A percentile compares a stretch with the other conserved stretches of the same genome.
Evolutionary conservation across 2,329 filamentous ascomycete species (phyloP).

Genomic region (Bipolaris oryzae): DNA sequence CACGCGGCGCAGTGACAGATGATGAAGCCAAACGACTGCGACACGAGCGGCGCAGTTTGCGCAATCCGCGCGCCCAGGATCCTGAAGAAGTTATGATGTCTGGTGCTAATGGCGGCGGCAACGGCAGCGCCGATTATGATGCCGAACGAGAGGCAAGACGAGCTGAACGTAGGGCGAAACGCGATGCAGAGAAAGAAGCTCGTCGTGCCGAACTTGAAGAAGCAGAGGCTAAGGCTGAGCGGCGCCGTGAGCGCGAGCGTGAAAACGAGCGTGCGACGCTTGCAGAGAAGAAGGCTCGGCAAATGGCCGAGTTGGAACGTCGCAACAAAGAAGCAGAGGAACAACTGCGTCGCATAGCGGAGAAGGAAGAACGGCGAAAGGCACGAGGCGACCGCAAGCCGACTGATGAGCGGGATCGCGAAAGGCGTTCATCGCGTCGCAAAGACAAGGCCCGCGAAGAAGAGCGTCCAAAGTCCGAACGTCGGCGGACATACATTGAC

Average conservation of each 20-base stretch:
- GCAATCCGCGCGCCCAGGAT: constrained; percentile 31
- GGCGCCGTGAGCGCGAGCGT: constrained; percentile 47
- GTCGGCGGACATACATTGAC: constrained; percentile 45
- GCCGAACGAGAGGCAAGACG: constrained; percentile 47
- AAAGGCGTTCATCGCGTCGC: constrained; percentile 44
- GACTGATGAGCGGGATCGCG: constrained; percentile 41
- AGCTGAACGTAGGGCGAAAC: constrained; percentile 42
- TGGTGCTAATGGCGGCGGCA: constrained; percentile 31
- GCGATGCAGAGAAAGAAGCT: constrained; percentile 45
- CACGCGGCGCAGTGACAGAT: constrained; percentile 42
- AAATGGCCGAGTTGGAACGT: constrained; percentile 48
- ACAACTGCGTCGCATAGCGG: constrained; percentile 48
- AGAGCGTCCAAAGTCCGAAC: constrained; percentile 41
- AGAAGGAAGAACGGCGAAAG: constrained; percentile 46
- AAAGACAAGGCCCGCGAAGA: constrained; percentile 42
- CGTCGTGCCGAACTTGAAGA: constrained; percentile 45
- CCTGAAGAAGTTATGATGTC: constrained; percentile 37
- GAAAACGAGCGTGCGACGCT: constrained; percentile 41
- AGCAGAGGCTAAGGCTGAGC: constrained; percentile 44
- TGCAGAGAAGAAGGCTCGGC: constrained; percentile 47
- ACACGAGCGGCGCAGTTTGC: constrained; percentile 45
- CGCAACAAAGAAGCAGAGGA: constrained; percentile 47
- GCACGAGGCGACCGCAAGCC: constrained; percentile 41
- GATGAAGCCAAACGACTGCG: constrained; percentile 47
- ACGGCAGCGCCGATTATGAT: constrained; percentile 41